Conservation (phyloP, 805 yeast genomes). For the Aciculoconidium aculeatum region DNA sequence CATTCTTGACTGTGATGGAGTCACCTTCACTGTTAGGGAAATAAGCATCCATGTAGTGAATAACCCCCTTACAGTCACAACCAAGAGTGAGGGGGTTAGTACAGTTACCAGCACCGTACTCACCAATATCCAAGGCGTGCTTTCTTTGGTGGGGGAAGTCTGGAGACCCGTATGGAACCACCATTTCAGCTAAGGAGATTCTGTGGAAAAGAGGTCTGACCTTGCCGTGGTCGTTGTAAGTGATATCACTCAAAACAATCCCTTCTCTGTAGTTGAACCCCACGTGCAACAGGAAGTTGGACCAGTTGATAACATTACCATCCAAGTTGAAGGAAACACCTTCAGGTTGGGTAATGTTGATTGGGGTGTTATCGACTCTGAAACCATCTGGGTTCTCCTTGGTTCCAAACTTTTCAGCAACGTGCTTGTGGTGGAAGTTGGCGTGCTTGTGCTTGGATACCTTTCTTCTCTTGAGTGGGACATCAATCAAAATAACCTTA, state of each 20-base stretch:
- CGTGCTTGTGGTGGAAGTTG: slow-evolving; percentile 62
- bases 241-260: slow-evolving; percentile 67
- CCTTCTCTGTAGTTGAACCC: slow-evolving; percentile 88
- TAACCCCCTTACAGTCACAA: slow-evolving; percentile 83
- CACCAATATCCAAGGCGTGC: slow-evolving; percentile 84
- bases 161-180: slow-evolving; percentile 80
- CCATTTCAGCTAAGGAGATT: slow-evolving; percentile 74
- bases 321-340: slow-evolving; percentile 73
- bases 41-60: slow-evolving; percentile 78
- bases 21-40: slow-evolving; percentile 64
- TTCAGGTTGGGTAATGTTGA: slow-evolving; percentile 70
- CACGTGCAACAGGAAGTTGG: slow-evolving; percentile 69
- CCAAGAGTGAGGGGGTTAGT: slow-evolving; percentile 74
- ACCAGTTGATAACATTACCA: slow-evolving; percentile 70
- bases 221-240: slow-evolving; percentile 70
- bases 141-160: slow-evolving; percentile 78
- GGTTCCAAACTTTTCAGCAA: slow-evolving; percentile 54
- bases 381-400: slow-evolving; percentile 40
- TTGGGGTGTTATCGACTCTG: slow-evolving; percentile 62
- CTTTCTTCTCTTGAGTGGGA: slow-evolving; percentile 70
- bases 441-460: slow-evolving; percentile 63
- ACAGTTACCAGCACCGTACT: slow-evolving; percentile 83
- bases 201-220: slow-evolving; percentile 74
- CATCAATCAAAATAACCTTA: slow-evolving; percentile 68
- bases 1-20: slow-evolving; percentile 66